Base-by-base conservation (phyloP, 2,329 filamentous ascomycete species). In the Aureobasidium mangrovei region DNA sequence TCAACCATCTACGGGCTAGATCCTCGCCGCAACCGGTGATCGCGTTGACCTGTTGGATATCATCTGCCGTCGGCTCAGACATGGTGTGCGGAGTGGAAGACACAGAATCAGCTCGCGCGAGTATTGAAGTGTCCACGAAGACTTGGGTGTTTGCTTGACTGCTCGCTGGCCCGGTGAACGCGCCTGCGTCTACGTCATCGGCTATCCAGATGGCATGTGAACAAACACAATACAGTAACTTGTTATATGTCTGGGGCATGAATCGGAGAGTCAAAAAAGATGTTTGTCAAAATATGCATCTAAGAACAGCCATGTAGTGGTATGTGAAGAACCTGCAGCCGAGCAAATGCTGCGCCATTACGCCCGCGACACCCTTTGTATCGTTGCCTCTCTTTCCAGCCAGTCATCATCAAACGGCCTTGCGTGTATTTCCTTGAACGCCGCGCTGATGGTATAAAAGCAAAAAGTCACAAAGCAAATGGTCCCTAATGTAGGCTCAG, bases 1-100 rank as follows among this genome's bases (percentile, higher is more conserved):
- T 64, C 9, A 69, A 55, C 58, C 63, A 68, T 38, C 63, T 54
- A 12, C 58, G 54, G 4, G 65, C 66, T 7, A 56, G 60, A 1
- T 58, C 55, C 35, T 28, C 44, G 40, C 57, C 54, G 42, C 60
- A 59, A 4, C 43, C 57, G 3, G 59, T 59, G 39, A 69, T 53
- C 3, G 43, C 56, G 27, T 59, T 56, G 6, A 69, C 45, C 49
- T 53, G 43, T 9, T 55, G 48, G 32, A 69, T 57, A 10, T 63
- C 54, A 4, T 62, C 61, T 18, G 60, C 49, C 32, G 48, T 57
- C 4, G 64, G 62, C 51, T 67, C 62, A 31, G 58, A 56, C 33
- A 53, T 53, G 31, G 24, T 24, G 32, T 4, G 7, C 35, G 7
- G 7, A 10, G 9, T 18, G 9, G 24, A 42, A 24, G 33, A 31